A percentile compares a stretch with the other conserved stretches of the same genome.
These are phyloP conservation scores for Sugiyamaella pinicola DNA, from an alignment of 1,139 yeast genomes.

Conservation along the genomic window DNA sequence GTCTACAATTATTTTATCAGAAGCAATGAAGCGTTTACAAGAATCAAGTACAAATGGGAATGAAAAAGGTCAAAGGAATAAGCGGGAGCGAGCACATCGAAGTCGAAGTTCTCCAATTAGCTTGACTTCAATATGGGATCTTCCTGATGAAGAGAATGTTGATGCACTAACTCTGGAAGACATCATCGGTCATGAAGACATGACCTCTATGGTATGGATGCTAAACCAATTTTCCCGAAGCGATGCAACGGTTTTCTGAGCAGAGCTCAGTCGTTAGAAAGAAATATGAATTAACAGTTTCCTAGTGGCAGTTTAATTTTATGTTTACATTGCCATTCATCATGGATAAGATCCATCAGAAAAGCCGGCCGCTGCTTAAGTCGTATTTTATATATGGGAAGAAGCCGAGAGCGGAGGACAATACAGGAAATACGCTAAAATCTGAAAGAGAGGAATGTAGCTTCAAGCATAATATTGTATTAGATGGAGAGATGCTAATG, in stretches of 20 bases:
- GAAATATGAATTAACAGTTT: background rate
- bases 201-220: slow-evolving; percentile 22
- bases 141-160: slow-evolving; percentile 28
- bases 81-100: background rate
- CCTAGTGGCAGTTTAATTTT: slow-evolving; percentile 40
- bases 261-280: background rate
- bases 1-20: background rate
- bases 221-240: background rate
- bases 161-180: slow-evolving; percentile 29
- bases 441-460: slow-evolving; percentile 22
- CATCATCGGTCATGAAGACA: slow-evolving; percentile 25
- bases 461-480: slow-evolving; percentile 27
- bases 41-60: background rate
- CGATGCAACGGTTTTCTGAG: background rate
- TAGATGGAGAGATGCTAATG: slow-evolving; percentile 31
- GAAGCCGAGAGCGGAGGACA: slow-evolving; percentile 11
- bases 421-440: slow-evolving; percentile 11
- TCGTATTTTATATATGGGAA: slow-evolving; percentile 36
- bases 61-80: background rate
- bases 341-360: slow-evolving; percentile 31
- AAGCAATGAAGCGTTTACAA: slow-evolving; percentile 6
- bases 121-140: slow-evolving; percentile 25
- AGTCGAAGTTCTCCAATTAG: slow-evolving; percentile 22
- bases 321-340: slow-evolving; percentile 35
- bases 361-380: slow-evolving; percentile 25